Conservation (phyloP, 257 asterid species). For the Solanum appendiculatum region DNA sequence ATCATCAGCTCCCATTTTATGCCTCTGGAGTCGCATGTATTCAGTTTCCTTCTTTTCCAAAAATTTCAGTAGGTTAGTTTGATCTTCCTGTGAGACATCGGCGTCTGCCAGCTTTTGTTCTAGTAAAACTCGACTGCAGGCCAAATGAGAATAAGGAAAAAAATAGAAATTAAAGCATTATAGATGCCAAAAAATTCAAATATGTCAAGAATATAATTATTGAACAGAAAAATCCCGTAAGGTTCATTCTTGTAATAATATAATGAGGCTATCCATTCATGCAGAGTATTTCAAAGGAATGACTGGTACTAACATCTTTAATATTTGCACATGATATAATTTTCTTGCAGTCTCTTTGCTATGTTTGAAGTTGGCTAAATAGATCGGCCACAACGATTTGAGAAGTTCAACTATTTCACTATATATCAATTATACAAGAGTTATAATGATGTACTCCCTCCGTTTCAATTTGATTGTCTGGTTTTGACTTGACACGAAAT, state of each 20-base stretch:
- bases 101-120: constrained; percentile 97
- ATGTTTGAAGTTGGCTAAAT: background rate
- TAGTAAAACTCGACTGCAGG: constrained; percentile 67
- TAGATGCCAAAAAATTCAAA: background rate
- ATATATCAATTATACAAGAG: background rate
- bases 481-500: background rate
- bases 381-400: background rate
- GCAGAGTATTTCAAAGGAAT: background rate
- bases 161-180: background rate
- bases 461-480: background rate
- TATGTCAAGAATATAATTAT: background rate
- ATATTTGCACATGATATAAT: background rate
- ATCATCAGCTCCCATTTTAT: constrained; percentile 92
- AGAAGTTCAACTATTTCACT: background rate
- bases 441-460: background rate
- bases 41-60: constrained; percentile 96
- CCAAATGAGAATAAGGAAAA: constrained; percentile 7
- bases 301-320: background rate
- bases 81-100: constrained; percentile 97
- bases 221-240: background rate
- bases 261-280: background rate
- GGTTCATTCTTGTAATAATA: background rate
- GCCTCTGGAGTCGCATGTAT: constrained; percentile 96
- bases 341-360: background rate
- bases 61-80: constrained; percentile 69